Evolutionary conservation across 192 early-diverging fungal genomes (phyloP), one percentile per base, ranked within the genome.

Genomic region (Linnemannia zychae): DNA sequence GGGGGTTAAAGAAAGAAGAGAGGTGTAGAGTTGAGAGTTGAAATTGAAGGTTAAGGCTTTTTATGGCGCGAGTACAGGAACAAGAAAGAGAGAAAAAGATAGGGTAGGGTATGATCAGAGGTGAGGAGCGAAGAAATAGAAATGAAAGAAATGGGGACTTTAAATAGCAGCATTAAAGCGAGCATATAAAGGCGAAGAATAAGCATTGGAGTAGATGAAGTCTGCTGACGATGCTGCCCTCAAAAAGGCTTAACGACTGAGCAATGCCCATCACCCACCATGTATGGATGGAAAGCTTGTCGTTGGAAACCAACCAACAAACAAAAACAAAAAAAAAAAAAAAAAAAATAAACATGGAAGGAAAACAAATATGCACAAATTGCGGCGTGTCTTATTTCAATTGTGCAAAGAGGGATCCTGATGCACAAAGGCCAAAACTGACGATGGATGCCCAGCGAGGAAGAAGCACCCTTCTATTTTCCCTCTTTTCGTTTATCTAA

Each of bases 351-450:
- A 44, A 31, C 4, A 60, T n/a, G n/a, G 11, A 31, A 49, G 13
- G 48, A 49, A 57, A 57, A 24, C 53, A 60, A 60, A 60, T 60
- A 28, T 60, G 57, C 57, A 60, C 57, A 60, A 60, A 60, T 13
- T 31, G 57, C 57, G 24, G 57, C 20, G 52, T 24, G 20, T 53
- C 52, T n/a, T 57, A 20, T 57, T 57, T 57, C 11, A 3, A 44
- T 6, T 9, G 40, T 44, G 3, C 9, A 9, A 3, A 44, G 9
- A 3, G 4, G 22, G 24, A n/a, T 57, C 53, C n/a, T 9, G 53
- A 28, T 28, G 53, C 53, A n/a, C n/a, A 24, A n/a, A n/a, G n/a
- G n/a, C n/a, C n/a, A n/a, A 7, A 53, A 28, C 22, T 20, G n/a
- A 11, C 53, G 11, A 57, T 24, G 7, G 24, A 57, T 11, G 24